phyloP scores from a whole-genome alignment of 176 grass and related monocot genomes.

The Guadua angustifolia region DNA sequence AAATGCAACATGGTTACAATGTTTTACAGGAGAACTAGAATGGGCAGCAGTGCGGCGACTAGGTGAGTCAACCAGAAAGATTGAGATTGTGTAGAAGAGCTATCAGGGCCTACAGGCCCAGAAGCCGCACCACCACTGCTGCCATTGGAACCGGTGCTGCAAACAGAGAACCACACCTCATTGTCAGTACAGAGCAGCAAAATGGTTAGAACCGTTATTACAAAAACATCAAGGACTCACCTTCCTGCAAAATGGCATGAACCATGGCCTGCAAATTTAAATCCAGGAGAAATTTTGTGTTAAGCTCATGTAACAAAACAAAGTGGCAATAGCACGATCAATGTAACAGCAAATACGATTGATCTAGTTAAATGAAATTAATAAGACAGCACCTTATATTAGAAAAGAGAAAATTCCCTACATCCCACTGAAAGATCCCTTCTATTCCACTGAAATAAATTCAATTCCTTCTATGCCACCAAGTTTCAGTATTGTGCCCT shows the following conservation, averaged over 20 bases:
- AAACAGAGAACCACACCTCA: conserved; percentile 26
- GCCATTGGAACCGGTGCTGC: conserved; percentile 65
- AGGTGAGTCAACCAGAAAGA: conserved; percentile 38
- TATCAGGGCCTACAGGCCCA: conserved; percentile 61
- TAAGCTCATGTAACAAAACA: conserved; percentile 26
- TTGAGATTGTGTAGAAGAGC: conserved; percentile 48
- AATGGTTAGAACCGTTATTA: background rate
- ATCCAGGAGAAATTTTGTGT: conserved; percentile 2
- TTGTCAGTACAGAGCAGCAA: conserved; percentile 32
- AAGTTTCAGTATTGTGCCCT: too few relatives aligned
- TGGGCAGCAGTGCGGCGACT: conserved; percentile 30
- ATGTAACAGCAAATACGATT: background rate
- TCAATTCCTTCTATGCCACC: too few relatives aligned
- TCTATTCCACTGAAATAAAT: too few relatives aligned
- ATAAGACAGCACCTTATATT: background rate
- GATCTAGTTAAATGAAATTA: background rate
- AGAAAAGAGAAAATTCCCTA: too few relatives aligned
- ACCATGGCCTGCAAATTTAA: conserved; percentile 74
- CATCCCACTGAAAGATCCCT: too few relatives aligned
- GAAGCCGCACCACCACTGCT: conserved; percentile 52
- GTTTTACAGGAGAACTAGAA: conserved; percentile 70
- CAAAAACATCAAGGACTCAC: conserved; percentile 43
- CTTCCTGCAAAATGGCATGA: conserved; percentile 93
- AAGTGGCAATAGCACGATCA: background rate
- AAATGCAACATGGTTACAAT: conserved; percentile 49